These are phyloP conservation scores for Zarea fungicola DNA, from an alignment of 2,329 filamentous ascomycete species.

Conservation along the genomic window DNA sequence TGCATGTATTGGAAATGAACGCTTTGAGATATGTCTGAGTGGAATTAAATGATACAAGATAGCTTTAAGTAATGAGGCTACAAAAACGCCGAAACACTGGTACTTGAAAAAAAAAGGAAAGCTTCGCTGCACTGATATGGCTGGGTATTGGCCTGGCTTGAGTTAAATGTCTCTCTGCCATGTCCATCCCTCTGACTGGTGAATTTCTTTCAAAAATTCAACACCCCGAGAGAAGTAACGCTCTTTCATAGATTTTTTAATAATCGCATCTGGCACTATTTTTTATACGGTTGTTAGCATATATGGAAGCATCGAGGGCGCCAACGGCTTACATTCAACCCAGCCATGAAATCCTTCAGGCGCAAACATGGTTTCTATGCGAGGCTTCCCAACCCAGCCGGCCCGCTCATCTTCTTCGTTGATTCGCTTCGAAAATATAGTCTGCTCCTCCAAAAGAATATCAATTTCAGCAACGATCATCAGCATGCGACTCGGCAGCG, in stretches of 20 bases:
- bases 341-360: constrained; percentile 26
- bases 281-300: neutral
- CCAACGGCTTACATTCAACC: constrained; percentile 20
- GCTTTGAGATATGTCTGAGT: too few relatives aligned
- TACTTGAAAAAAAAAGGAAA: too few relatives aligned
- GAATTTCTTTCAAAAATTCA: constrained; percentile 16
- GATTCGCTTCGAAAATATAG: constrained; percentile 31
- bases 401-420: constrained; percentile 20
- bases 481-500: constrained; percentile 33
- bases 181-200: neutral
- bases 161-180: neutral
- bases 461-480: constrained; percentile 36
- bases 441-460: constrained; percentile 36
- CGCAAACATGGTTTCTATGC: constrained; percentile 20
- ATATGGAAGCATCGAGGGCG: neutral
- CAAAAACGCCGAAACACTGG: too few relatives aligned
- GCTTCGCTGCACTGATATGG: too few relatives aligned
- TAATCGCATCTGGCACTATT: constrained; percentile 18
- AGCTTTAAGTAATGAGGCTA: too few relatives aligned
- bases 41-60: too few relatives aligned
- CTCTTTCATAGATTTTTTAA: constrained; percentile 17
- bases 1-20: neutral
- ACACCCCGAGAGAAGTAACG: constrained; percentile 16
- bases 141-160: too few relatives aligned
- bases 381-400: constrained; percentile 7